Conservation (phyloP, 805 yeast species). For the Clavispora fructus region DNA sequence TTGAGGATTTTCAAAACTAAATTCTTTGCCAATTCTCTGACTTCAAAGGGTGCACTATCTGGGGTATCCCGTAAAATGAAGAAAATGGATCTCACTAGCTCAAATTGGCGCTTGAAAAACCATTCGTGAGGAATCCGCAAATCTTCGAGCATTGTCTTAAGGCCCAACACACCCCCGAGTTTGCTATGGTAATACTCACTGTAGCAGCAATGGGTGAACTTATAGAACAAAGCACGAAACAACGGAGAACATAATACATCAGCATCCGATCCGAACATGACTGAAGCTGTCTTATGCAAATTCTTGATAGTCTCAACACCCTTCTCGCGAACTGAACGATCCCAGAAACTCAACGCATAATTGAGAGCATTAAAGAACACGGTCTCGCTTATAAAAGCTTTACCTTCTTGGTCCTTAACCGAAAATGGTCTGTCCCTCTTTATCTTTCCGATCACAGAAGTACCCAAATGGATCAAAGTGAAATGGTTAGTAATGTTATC, state of each 20-base stretch:
- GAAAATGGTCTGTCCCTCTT: constrained; percentile 66
- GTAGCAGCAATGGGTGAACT: constrained; percentile 86
- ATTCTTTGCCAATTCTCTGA: constrained; percentile 64
- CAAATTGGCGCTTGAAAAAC: constrained; percentile 75
- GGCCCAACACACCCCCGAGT: constrained; percentile 84
- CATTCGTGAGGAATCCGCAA: constrained; percentile 64
- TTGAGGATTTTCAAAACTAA: constrained; percentile 59
- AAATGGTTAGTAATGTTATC: constrained; percentile 72
- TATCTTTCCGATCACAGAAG: constrained; percentile 62
- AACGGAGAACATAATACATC: constrained; percentile 69
- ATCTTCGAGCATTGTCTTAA: constrained; percentile 66
- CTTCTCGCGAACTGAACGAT: constrained; percentile 60
- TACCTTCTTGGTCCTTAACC: constrained; percentile 76
- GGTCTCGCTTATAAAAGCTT: constrained; percentile 60
- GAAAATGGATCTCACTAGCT: constrained; percentile 77
- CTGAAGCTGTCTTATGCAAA: constrained; percentile 55
- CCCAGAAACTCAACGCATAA: constrained; percentile 75
- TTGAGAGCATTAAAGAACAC: constrained; percentile 70
- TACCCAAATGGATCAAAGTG: constrained; percentile 70
- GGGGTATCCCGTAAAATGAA: constrained; percentile 90
- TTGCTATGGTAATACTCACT: constrained; percentile 83
- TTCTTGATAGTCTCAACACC: constrained; percentile 64
- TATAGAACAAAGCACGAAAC: constrained; percentile 69
- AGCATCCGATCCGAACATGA: constrained; percentile 62
- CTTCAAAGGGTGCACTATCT: constrained; percentile 77